These are phyloP conservation scores for Candida koratica DNA, from an alignment of 805 yeast species.

Conservation along the genomic window DNA sequence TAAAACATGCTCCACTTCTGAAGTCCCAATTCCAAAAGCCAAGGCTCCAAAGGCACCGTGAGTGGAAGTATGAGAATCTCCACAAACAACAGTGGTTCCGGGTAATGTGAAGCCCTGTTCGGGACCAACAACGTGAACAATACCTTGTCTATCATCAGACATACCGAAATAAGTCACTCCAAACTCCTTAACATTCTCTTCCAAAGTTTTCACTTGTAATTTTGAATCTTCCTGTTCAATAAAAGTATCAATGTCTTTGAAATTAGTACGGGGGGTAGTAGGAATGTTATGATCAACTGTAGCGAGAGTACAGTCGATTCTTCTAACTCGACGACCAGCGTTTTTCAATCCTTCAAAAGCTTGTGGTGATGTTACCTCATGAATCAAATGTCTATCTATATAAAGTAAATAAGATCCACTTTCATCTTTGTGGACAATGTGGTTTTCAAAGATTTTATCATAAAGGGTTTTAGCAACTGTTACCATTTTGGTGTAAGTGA, in stretches of 20 bases:
- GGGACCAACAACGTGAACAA: constrained; percentile 97
- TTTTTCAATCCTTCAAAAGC: constrained; percentile 93
- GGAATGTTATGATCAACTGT: constrained; percentile 98
- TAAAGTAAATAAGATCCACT: constrained; percentile 82
- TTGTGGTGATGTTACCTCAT: constrained; percentile 98
- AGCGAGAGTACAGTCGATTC: constrained; percentile 89
- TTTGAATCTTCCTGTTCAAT: constrained; percentile 89
- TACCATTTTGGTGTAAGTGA: constrained; percentile 11
- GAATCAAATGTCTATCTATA: constrained; percentile 96
- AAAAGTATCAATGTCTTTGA: constrained; percentile 70
- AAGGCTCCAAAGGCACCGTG: constrained; percentile 98
- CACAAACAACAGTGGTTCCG: constrained; percentile 98
- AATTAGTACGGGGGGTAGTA: constrained; percentile 77
- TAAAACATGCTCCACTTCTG: constrained; percentile 97
- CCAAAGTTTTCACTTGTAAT: constrained; percentile 87
- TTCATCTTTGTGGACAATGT: constrained; percentile 84
- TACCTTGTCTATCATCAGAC: constrained; percentile 94
- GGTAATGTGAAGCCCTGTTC: constrained; percentile 98
- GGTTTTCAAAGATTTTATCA: constrained; percentile 95
- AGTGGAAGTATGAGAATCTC: constrained; percentile 98
- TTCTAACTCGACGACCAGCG: constrained; percentile 86
- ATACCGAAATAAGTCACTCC: constrained; percentile 91
- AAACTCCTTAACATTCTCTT: constrained; percentile 86
- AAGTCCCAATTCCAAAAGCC: constrained; percentile 98
- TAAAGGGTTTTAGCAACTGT: constrained; percentile 67